phyloP scores from a whole-genome alignment of 176 grass and related monocot genomes.

The Zoysia japonica region DNA sequence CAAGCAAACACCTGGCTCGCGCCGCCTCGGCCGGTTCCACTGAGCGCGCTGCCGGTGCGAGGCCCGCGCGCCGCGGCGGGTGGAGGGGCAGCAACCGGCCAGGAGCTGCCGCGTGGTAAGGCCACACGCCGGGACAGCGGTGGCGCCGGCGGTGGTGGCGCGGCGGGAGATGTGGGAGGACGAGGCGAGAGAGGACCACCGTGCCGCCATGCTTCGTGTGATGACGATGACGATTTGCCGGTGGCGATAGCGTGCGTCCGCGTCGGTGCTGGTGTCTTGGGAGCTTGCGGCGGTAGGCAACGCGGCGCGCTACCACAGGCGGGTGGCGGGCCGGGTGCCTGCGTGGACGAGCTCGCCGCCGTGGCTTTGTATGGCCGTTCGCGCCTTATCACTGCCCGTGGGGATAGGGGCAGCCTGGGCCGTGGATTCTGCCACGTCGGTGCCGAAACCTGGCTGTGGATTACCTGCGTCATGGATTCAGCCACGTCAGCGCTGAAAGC shows the following conservation, averaged over 20 bases:
- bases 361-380: constrained; percentile 29
- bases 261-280: not conserved
- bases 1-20: constrained; percentile 53
- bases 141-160: not conserved
- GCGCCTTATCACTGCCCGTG: constrained; percentile 8
- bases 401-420: constrained; percentile 15
- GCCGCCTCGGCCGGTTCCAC: constrained; percentile 8
- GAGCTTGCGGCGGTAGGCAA: constrained; percentile 7
- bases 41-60: not conserved
- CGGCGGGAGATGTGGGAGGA: constrained; percentile 19
- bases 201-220: constrained; percentile 19
- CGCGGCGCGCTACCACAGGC: not conserved
- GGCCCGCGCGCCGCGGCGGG: not conserved
- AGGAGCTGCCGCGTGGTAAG: constrained; percentile 6
- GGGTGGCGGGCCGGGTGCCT: not conserved
- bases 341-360: not conserved
- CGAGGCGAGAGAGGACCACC: constrained; percentile 36
- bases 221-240: not conserved
- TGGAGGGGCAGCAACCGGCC: not conserved
- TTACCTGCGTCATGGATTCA: too few relatives aligned
- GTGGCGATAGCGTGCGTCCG: not conserved
- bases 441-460: not conserved
- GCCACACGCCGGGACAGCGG: not conserved
- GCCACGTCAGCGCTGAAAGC: too few relatives aligned
- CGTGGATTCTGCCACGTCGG: constrained; percentile 20